Evolutionary conservation across 2,329 filamentous ascomycete species (phyloP).

Genomic region (Beauveria pseudobassiana): DNA sequence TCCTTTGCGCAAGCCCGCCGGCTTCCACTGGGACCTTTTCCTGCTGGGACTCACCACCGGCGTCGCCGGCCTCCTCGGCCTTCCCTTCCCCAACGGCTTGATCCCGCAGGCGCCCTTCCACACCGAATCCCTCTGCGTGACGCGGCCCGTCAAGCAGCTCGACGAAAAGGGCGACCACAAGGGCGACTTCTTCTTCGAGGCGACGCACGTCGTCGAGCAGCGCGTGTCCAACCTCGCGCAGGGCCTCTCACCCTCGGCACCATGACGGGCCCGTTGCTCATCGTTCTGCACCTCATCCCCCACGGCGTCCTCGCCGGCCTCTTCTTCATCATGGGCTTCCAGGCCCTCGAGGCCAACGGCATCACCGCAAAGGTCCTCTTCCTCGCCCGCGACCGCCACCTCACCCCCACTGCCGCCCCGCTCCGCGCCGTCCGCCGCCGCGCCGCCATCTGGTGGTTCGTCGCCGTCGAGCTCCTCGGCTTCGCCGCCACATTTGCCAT

Average conservation of each 20-base stretch:
- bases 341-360: conserved; percentile 68
- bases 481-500: conserved; percentile 77
- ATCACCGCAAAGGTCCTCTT: conserved; percentile 71
- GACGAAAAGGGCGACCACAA: conserved; percentile 50
- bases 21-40: conserved; percentile 82
- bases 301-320: conserved; percentile 73
- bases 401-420: conserved; percentile 55
- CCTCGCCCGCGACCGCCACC: conserved; percentile 52
- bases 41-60: conserved; percentile 72
- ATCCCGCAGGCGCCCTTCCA: conserved; percentile 82
- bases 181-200: conserved; percentile 44
- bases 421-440: conserved; percentile 55
- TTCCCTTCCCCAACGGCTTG: conserved; percentile 76
- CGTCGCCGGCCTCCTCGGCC: conserved; percentile 64
- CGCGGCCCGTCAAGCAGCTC: conserved; percentile 41
- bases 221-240: conserved; percentile 72
- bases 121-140: conserved; percentile 71
- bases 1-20: conserved; percentile 70
- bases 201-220: conserved; percentile 66
- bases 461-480: conserved; percentile 58
- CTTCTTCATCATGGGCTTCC: conserved; percentile 79
- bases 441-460: conserved; percentile 62
- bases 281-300: conserved; percentile 69
- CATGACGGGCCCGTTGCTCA: conserved; percentile 67
- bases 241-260: conserved; percentile 72